Base-by-base conservation (phyloP, 257 asterid species). In the Fraxinus americana region DNA sequence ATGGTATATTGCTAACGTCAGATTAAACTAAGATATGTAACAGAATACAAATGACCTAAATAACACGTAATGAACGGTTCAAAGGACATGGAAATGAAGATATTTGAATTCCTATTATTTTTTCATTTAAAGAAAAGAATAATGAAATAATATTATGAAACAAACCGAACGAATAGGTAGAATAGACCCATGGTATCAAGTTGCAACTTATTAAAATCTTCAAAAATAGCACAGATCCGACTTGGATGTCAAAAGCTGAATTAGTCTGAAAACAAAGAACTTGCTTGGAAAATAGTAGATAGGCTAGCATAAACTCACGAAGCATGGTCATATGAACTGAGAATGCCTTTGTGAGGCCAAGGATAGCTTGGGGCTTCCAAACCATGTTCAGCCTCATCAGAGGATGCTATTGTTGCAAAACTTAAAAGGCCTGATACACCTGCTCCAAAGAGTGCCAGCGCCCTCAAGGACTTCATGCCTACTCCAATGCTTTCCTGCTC, bases 331-430 rank as follows among this genome's bases (percentile, higher is more conserved):
- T 91, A 91, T 66, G 97, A 90, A 80, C 91, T 89, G 69, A 91
- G 89, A 63, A 91, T 88, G 85, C 97, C 94, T 70, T 82, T 25
- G 77, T 91, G 94, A 71, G 97, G 97, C 97, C 97, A 91, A 23
- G 94, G 97, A 82, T 91, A 88, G 83, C 32, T 79, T 25, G 94
- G 78, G 76, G 59, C 80, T 43, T 85, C 97, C 83, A 91, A 81
- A 43, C 97, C 97, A 84, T 91, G 94, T 80, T 91, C 97, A 54
- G 94, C 97, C 86, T 91, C 94, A 82, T 90, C 97, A 67, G 93
- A 90, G 78, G 94, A 81, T 74, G 94, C 85, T n/a, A 87, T 54
- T 78, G 94, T 88, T 72, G 93, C 88, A 82, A 88, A 87, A 84
- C 97, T 84, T n/a, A 88, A 77, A 27, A 91, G 84, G 75, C 94